These are phyloP conservation scores for Stylosanthes scabra DNA, from an alignment of 331 rosid genomes.

Conservation along the genomic window DNA sequence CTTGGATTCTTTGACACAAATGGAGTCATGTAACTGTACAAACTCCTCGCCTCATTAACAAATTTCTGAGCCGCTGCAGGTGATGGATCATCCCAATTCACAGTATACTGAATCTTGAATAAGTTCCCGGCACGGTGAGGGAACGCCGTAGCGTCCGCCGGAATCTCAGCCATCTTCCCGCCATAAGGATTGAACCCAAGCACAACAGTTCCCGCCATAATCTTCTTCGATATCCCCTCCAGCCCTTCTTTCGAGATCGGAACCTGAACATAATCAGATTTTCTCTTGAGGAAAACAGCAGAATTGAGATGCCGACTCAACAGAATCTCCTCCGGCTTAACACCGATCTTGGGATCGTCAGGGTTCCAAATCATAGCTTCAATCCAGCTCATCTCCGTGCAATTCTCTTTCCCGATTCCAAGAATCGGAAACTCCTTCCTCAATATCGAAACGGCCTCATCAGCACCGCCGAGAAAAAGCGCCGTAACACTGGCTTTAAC, in stretches of 20 bases:
- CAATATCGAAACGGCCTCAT: constrained; percentile 7
- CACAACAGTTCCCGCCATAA: constrained; percentile 48
- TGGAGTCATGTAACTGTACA: constrained; percentile 49
- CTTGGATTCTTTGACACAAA: constrained; percentile 55
- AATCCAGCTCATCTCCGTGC: constrained; percentile 48
- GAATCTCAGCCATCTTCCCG: constrained; percentile 49
- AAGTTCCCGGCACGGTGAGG: constrained; percentile 52
- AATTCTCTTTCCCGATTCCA: constrained; percentile 43
- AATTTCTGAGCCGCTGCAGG: background rate
- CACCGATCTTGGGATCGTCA: background rate
- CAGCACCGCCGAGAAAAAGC: no score
- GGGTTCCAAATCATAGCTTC: constrained; percentile 43
- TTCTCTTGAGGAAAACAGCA: constrained; percentile 39
- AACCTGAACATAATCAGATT: constrained; percentile 49
- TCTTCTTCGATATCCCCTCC: constrained; percentile 40
- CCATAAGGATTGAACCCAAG: constrained; percentile 60
- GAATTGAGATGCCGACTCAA: constrained; percentile 37
- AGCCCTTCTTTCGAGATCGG: constrained; percentile 39
- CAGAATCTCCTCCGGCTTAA: constrained; percentile 33
- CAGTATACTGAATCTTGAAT: constrained; percentile 47
- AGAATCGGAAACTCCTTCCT: constrained; percentile 35
- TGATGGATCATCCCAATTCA: constrained; percentile 42
- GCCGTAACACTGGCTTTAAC: no score
- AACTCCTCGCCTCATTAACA: constrained; percentile 28
- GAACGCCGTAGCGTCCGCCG: no score